phyloP scores from a whole-genome alignment of 2,329 filamentous ascomycete species.

The Amylocarpus encephaloides region DNA sequence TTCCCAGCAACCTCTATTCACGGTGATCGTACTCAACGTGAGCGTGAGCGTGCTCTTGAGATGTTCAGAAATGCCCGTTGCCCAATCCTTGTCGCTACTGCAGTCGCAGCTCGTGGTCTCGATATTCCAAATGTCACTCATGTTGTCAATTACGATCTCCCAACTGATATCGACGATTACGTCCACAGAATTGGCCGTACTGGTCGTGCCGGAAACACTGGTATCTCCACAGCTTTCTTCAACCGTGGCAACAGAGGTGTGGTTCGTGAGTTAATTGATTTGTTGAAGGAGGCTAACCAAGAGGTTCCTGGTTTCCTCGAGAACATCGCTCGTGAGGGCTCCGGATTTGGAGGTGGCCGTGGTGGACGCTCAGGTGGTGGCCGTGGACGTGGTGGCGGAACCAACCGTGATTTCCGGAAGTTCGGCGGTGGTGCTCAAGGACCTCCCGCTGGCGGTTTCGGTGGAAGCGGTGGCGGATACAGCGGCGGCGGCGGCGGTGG shows the following conservation, averaged over 20 bases:
- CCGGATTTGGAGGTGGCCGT: conserved; percentile 64
- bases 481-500: conserved; percentile 50
- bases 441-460: conserved; percentile 39
- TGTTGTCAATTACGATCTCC: conserved; percentile 99
- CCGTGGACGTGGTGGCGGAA: conserved; percentile 61
- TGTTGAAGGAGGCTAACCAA: conserved; percentile 98
- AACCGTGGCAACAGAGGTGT: conserved; percentile 99
- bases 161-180: conserved; percentile 97
- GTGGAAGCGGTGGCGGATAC: conserved; percentile 40
- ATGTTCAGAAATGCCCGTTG: conserved; percentile 95
- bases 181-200: conserved; percentile 99
- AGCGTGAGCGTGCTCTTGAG: conserved; percentile 95
- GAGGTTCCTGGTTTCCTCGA: conserved; percentile 92
- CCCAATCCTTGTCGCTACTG: conserved; percentile 94
- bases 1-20: conserved; percentile 99
- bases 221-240: conserved; percentile 98
- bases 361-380: conserved; percentile 59
- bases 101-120: conserved; percentile 70
- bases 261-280: conserved; percentile 91
- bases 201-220: conserved; percentile 97
- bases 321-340: conserved; percentile 92
- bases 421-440: conserved; percentile 50
- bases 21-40: conserved; percentile 95
- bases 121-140: conserved; percentile 97
- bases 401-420: conserved; percentile 88